phyloP scores from a whole-genome alignment of 2,329 filamentous ascomycete genomes.

The Cryphonectria naterciae region DNA sequence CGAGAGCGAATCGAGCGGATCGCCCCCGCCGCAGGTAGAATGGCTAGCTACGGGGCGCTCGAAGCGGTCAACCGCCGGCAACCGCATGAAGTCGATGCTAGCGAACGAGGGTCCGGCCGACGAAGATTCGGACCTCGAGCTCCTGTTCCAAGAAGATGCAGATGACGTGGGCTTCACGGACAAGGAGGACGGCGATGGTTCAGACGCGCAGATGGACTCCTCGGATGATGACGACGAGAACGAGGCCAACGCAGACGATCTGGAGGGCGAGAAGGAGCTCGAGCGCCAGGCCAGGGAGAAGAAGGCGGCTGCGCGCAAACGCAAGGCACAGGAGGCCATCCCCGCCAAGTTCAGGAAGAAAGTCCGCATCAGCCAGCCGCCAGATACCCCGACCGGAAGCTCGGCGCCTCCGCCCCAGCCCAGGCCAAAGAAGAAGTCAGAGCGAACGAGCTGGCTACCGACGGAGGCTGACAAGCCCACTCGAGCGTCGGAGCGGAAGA shows the following conservation, averaged over 20 bases:
- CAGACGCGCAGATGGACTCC: slow-evolving; percentile 84
- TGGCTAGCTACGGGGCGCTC: slow-evolving; percentile 75
- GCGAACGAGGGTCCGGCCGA: slow-evolving; percentile 68
- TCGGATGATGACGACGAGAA: slow-evolving; percentile 82
- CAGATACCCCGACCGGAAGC: slow-evolving; percentile 42
- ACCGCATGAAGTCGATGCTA: slow-evolving; percentile 78
- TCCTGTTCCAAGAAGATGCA: slow-evolving; percentile 76
- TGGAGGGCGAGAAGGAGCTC: slow-evolving; percentile 87
- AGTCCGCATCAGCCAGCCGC: slow-evolving; percentile 69
- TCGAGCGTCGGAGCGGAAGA: slow-evolving; percentile 61
- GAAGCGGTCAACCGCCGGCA: slow-evolving; percentile 81
- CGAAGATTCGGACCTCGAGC: slow-evolving; percentile 65
- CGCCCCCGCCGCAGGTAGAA: slow-evolving; percentile 51
- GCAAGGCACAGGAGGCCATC: slow-evolving; percentile 77
- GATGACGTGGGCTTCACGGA: slow-evolving; percentile 73
- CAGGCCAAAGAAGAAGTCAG: slow-evolving; percentile 63
- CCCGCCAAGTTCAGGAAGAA: slow-evolving; percentile 74
- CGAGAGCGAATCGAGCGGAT: slow-evolving; percentile 35
- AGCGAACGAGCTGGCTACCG: slow-evolving; percentile 62
- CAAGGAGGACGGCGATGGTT: slow-evolving; percentile 64
- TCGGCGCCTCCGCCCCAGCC: slow-evolving; percentile 46
- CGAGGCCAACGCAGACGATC: slow-evolving; percentile 63
- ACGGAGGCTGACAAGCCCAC: slow-evolving; percentile 58
- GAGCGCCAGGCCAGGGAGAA: slow-evolving; percentile 75
- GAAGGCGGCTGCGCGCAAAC: slow-evolving; percentile 70